Evolutionary conservation across 305 asterid genomes (phyloP), one percentile per base, ranked within the genome.

Genomic region (Rubia tinctorum): DNA sequence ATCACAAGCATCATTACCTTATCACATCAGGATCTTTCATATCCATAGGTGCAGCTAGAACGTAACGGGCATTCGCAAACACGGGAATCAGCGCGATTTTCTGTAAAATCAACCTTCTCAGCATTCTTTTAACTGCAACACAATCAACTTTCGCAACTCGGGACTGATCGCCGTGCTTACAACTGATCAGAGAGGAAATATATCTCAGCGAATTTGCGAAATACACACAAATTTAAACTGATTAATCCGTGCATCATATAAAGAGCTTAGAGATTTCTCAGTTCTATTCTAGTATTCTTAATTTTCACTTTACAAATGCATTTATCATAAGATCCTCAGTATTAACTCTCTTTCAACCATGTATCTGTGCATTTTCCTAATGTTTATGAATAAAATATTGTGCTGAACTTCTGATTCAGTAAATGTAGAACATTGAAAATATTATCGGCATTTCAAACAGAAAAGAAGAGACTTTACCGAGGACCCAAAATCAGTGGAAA

Each of bases 1-100:
- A 75, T 39, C 37, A 34, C 67, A 72, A 55, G 56, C 71, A 81
- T 43, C 75, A 76, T 68, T 86, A 93, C 97, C 97, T 88, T 60
- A 85, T 84, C 69, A 83, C 86, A 75, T 88, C 89, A 60, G 90
- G 93, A 74, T 90, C 98, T 77, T 79, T n/a, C n/a, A 82, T 83
- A 73, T 87, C 97, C n/a, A 84, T 43, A 20, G 95, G 89, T 17
- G 88, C 97, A 79, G 92, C 90, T 75, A 81, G 79, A 72, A 78
- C 86, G 65, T 82, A 13, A 64, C 69, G 60, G 18, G 47, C 74
- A 73, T 86, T 87, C 68, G 77, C 80, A 58, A 80, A 77, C 59
- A 86, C 55, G 60, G 87, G 65, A 78, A 77, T 82, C 72, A 85
- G 76, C 77, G 90, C 92, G 68, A 87, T 71, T 66, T 85, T 80